Evolutionary conservation across 2,329 filamentous ascomycete genomes (phyloP).

Genomic region (Diplodia scrobiculata): DNA sequence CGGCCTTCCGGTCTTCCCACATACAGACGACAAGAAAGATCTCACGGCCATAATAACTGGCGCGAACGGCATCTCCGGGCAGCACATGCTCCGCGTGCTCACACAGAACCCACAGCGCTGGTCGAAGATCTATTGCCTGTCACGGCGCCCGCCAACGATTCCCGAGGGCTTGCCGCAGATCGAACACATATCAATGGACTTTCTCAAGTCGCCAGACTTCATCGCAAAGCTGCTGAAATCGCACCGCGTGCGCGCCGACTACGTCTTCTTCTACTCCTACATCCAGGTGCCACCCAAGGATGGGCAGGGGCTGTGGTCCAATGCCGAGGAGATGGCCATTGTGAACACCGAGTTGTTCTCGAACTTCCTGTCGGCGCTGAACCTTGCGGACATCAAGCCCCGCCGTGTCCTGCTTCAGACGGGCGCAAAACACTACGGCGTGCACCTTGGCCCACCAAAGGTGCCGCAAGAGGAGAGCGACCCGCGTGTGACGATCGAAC

Average conservation of each 20-base stretch:
- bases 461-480: slow-evolving; percentile 53
- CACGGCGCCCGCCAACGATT: slow-evolving; percentile 51
- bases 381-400: slow-evolving; percentile 48
- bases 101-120: slow-evolving; percentile 52
- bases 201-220: slow-evolving; percentile 43
- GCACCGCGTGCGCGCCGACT: slow-evolving; percentile 43
- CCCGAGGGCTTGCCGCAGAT: slow-evolving; percentile 43
- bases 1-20: slow-evolving; percentile 53
- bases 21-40: slow-evolving; percentile 40
- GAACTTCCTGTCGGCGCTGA: slow-evolving; percentile 54
- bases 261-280: slow-evolving; percentile 60
- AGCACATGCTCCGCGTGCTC: slow-evolving; percentile 55
- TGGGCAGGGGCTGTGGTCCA: slow-evolving; percentile 52
- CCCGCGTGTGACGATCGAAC: slow-evolving; percentile 49
- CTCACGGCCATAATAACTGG: slow-evolving; percentile 58
- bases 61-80: slow-evolving; percentile 58
- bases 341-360: slow-evolving; percentile 52
- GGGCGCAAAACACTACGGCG: slow-evolving; percentile 57
- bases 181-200: slow-evolving; percentile 49
- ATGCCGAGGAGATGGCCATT: slow-evolving; percentile 54
- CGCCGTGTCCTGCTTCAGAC: slow-evolving; percentile 55
- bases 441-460: slow-evolving; percentile 52
- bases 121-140: slow-evolving; percentile 57
- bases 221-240: slow-evolving; percentile 44
- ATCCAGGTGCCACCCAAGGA: slow-evolving; percentile 54